Evolutionary conservation across 805 yeast species (phyloP), one percentile per base, ranked within the genome.

Genomic region (Myxozyma sirexii): DNA sequence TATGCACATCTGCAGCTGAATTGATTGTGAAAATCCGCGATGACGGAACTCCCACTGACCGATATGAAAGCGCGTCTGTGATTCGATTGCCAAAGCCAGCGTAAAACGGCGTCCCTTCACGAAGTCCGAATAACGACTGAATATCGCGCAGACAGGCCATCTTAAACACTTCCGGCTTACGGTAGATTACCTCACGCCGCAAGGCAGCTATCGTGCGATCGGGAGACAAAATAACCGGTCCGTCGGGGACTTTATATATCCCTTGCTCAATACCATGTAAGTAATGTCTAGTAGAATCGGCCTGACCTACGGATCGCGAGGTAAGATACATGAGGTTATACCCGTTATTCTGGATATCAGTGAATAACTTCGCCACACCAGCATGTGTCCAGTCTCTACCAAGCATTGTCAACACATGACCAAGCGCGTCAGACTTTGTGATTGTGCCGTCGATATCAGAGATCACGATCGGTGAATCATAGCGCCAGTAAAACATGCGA

Each of bases 331-430:
- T 81, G 54, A 94, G 86, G 70, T 94, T 91, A 77, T 93, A 94
- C 0, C 99, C 98, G 70, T 94, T 94, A 59, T 81, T 76, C 46
- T 80, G 71, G 63, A 94, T 94, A 72, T 94, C 99, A n/a, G 84
- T 84, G 71, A 92, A 94, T 57, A 94, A 76, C 69, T 86, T 85
- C 1, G 97, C 97, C 42, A 94, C 99, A 33, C 99, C 99, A 1
- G 85, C 83, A 72, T 94, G 99, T 0, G 99, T 94, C 99, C 99
- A 94, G 76, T 94, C 99, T 67, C 90, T 83, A 3, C 99, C 99
- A 38, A 94, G 78, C 84, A 93, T 85, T 17, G 94, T 91, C 73
- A 94, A 78, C 1, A 94, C 93, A 74, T 94, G 99, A 2, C 99
- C 99, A 69, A 94, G 77, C 0, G 99, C 99, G 76, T 94, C 99